These are phyloP conservation scores for Kodamaea leandrae DNA, from an alignment of 805 yeast genomes.

Conservation along the genomic window DNA sequence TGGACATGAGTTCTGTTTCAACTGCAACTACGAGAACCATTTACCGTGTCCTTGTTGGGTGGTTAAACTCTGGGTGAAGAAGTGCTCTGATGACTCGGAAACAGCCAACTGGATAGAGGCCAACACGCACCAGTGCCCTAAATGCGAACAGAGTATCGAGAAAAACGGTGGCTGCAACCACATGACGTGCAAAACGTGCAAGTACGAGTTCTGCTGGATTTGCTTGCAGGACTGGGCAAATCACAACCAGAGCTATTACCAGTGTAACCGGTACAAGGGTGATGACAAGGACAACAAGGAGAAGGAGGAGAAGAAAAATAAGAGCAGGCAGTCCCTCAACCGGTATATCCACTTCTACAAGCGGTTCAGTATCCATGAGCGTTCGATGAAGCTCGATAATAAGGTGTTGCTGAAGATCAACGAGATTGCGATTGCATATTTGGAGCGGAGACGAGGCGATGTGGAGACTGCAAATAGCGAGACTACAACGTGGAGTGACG, in stretches of 20 bases:
- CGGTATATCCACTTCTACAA: constrained; percentile 75
- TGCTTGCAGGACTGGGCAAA: constrained; percentile 73
- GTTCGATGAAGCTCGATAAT: constrained; percentile 70
- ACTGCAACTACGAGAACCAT: constrained; percentile 75
- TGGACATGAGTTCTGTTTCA: constrained; percentile 73
- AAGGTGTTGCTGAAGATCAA: constrained; percentile 63
- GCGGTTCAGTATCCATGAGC: constrained; percentile 71
- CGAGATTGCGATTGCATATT: constrained; percentile 58
- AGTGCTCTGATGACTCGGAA: constrained; percentile 84
- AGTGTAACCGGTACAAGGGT: constrained; percentile 54
- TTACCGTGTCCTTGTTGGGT: constrained; percentile 78
- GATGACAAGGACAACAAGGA: constrained; percentile 39
- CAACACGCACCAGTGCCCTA: constrained; percentile 84
- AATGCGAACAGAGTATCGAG: constrained; percentile 76
- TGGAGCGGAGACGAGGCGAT: constrained; percentile 49
- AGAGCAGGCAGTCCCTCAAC: constrained; percentile 50
- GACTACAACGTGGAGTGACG: constrained; percentile 74
- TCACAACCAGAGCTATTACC: constrained; percentile 61
- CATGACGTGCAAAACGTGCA: constrained; percentile 82
- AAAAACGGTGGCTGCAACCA: constrained; percentile 97
- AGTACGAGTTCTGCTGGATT: constrained; percentile 88
- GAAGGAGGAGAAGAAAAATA: constrained; percentile 39
- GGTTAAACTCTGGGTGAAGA: constrained; percentile 68
- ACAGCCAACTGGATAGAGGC: constrained; percentile 83
- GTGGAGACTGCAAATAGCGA: constrained; percentile 20